These are phyloP conservation scores for Chaetomium cochliodes DNA, from an alignment of 495 filamentous ascomycete genomes.

Conservation along the genomic window DNA sequence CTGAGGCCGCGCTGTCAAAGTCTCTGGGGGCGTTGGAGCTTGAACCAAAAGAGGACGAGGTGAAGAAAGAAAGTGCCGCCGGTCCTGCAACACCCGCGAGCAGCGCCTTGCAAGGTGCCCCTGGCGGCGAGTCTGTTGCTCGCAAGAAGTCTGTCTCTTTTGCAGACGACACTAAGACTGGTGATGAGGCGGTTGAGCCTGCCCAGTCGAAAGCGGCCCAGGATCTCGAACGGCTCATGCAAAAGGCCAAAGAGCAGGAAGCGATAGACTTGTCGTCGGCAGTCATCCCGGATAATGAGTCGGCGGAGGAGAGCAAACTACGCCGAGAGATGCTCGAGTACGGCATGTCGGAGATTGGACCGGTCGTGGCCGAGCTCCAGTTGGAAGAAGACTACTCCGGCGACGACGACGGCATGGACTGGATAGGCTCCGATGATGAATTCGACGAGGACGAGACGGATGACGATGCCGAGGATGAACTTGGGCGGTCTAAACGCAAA, in stretches of 20 bases:
- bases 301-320: slow-evolving; percentile 72
- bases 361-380: slow-evolving; percentile 90
- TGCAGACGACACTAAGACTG: slow-evolving; percentile 56
- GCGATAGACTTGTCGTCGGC: slow-evolving; percentile 42
- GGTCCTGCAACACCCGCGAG: slow-evolving; percentile 1
- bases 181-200: slow-evolving; percentile 33
- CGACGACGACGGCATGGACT: slow-evolving; percentile 55
- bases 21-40: neutral
- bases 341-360: slow-evolving; percentile 74
- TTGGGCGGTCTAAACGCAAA: slow-evolving; percentile 63
- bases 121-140: slow-evolving; percentile 9
- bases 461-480: slow-evolving; percentile 61
- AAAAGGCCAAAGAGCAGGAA: slow-evolving; percentile 44
- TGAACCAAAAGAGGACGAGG: neutral
- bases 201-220: slow-evolving; percentile 41
- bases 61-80: neutral
- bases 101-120: neutral
- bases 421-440: slow-evolving; percentile 54
- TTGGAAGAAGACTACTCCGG: slow-evolving; percentile 68
- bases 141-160: slow-evolving; percentile 50
- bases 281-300: slow-evolving; percentile 61
- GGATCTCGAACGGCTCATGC: slow-evolving; percentile 51
- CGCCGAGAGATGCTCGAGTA: slow-evolving; percentile 93
- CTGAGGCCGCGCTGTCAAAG: slow-evolving; percentile 20
- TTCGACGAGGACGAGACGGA: slow-evolving; percentile 49